Conservation (phyloP, 2,329 filamentous ascomycete genomes). For the Colletotrichum horii region DNA sequence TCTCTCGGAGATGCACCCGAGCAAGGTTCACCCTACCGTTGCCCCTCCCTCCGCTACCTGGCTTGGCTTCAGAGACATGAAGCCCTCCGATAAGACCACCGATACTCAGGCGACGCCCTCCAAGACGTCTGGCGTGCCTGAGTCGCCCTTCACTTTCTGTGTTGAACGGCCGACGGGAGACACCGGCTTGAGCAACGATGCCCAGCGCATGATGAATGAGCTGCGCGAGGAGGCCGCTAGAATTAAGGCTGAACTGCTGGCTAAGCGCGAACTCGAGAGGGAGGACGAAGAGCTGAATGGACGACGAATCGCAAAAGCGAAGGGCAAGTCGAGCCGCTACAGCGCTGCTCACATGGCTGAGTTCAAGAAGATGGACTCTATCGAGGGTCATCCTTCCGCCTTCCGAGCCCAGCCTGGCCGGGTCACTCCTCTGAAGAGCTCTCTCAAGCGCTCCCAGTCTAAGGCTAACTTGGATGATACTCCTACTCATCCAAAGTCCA, state of each 20-base stretch:
- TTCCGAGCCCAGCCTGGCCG: conserved; percentile 67
- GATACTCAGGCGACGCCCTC: conserved; percentile 66
- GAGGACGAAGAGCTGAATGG: conserved; percentile 46
- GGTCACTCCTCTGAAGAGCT: conserved; percentile 51
- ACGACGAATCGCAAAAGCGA: conserved; percentile 81
- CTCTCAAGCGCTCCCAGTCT: conserved; percentile 46
- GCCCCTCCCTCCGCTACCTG: conserved; percentile 80
- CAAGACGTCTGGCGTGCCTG: conserved; percentile 55
- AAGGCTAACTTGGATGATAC: conserved; percentile 48
- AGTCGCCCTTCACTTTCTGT: conserved; percentile 70
- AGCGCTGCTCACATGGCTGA: conserved; percentile 85
- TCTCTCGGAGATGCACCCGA: conserved; percentile 88
- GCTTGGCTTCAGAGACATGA: conserved; percentile 82
- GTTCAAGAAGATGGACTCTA: conserved; percentile 98
- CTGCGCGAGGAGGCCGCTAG: conserved; percentile 58
- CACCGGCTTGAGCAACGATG: conserved; percentile 64
- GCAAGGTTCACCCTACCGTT: conserved; percentile 78
- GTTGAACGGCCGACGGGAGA: conserved; percentile 57
- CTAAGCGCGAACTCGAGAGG: conserved; percentile 62
- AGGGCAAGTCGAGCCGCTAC: conserved; percentile 78
- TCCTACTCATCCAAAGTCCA: conserved; percentile 36
- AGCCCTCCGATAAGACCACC: conserved; percentile 51
- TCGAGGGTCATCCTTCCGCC: conserved; percentile 82
- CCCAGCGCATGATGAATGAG: conserved; percentile 66
- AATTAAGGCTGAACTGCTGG: conserved; percentile 29